These are phyloP conservation scores for Trifolium pratense DNA, from an alignment of 306 rosid genomes.

Conservation along the genomic window DNA sequence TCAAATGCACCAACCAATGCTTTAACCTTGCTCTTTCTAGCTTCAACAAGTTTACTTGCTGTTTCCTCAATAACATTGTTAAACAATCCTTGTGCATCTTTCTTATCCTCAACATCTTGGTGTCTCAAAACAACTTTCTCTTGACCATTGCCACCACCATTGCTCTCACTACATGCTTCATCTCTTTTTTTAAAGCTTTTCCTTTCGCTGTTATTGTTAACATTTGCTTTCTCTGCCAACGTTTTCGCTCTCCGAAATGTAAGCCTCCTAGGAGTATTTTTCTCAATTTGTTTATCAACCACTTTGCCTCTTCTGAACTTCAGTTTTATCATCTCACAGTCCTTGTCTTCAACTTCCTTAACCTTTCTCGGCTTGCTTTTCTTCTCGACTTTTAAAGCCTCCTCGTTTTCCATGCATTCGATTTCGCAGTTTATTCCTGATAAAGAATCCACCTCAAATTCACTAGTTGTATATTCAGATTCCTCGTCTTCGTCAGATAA, in stretches of 20 bases:
- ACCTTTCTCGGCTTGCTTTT: constrained; percentile 44
- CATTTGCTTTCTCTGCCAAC: constrained; percentile 48
- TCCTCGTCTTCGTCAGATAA: constrained; percentile 53
- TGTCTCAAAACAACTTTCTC: constrained; percentile 77
- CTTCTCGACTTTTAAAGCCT: constrained; percentile 41
- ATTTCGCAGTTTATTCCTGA: constrained; percentile 48
- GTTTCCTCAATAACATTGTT: constrained; percentile 92
- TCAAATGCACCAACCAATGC: constrained; percentile 99
- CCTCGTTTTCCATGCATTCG: constrained; percentile 49
- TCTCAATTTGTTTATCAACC: constrained; percentile 56
- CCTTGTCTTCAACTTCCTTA: constrained; percentile 53
- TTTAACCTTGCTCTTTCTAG: constrained; percentile 91
- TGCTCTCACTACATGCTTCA: constrained; percentile 33
- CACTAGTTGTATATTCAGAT: constrained; percentile 60
- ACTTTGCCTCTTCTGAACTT: constrained; percentile 76
- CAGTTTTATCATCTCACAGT: constrained; percentile 43
- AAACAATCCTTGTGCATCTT: constrained; percentile 73
- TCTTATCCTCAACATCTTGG: constrained; percentile 73
- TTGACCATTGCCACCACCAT: constrained; percentile 29
- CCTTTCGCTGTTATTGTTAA: constrained; percentile 39
- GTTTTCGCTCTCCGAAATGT: constrained; percentile 67
- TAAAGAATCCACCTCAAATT: constrained; percentile 54
- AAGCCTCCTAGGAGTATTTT: constrained; percentile 65
- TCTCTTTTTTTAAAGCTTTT: constrained; percentile 58
- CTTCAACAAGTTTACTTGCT: constrained; percentile 79